Evolutionary conservation across 345 rosid species (phyloP).

Genomic region (Geranium brycei): DNA sequence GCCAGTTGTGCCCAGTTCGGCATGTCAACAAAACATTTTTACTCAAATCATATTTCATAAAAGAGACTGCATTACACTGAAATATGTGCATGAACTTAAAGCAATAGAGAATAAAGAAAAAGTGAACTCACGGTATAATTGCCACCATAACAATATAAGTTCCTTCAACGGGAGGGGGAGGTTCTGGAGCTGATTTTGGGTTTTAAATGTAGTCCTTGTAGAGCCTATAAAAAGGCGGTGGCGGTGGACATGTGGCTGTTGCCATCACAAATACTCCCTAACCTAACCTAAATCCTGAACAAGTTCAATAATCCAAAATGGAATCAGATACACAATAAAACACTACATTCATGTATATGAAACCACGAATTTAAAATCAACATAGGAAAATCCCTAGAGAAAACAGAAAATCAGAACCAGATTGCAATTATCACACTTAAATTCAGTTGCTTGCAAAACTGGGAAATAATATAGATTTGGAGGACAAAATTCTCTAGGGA

Average conservation of each 20-base stretch:
- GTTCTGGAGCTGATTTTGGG: conserved; percentile 62
- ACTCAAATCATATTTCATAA: no score
- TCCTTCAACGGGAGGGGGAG: conserved; percentile 72
- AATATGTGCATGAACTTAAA: not conserved
- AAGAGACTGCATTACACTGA: not conserved
- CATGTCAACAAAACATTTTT: no score
- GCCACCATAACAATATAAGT: conserved; percentile 65
- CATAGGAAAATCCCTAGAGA: not conserved
- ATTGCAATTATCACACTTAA: not conserved
- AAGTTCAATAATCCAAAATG: not conserved
- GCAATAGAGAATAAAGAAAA: not conserved
- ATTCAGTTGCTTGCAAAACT: not conserved
- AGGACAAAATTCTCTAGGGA: no score
- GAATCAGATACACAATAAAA: not conserved
- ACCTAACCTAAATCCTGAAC: not conserved
- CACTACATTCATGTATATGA: no score
- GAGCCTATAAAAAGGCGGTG: conserved; percentile 78
- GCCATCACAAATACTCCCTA: conserved; percentile 34
- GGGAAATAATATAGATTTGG: not conserved
- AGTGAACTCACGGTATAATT: conserved; percentile 46
- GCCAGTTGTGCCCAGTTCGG: no score
- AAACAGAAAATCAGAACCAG: not conserved
- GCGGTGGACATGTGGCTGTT: conserved; percentile 84
- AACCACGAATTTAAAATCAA: not conserved
- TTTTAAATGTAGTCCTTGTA: conserved; percentile 64